These are phyloP conservation scores for Penicillium corylophilum DNA, from an alignment of 2,329 filamentous ascomycete species.

Conservation along the genomic window DNA sequence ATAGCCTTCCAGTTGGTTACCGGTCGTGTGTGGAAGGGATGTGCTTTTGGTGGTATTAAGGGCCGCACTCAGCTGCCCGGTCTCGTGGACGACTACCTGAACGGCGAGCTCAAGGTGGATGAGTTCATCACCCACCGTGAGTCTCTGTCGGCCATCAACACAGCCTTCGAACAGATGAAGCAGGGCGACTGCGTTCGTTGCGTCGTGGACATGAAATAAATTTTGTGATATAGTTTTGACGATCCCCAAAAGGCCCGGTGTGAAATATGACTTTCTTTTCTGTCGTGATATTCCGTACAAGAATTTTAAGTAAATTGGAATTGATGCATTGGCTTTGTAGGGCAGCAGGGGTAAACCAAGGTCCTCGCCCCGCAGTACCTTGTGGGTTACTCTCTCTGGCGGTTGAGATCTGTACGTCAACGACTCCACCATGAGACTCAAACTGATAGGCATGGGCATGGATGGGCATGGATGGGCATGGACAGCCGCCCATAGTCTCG, in stretches of 20 bases:
- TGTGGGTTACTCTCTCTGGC: constrained; percentile 1
- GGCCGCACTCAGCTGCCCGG: constrained; percentile 86
- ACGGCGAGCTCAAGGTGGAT: constrained; percentile 90
- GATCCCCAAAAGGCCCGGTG: constrained; percentile 19
- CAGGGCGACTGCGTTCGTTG: constrained; percentile 94
- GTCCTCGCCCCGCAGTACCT: constrained; percentile 21
- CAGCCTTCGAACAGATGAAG: constrained; percentile 92
- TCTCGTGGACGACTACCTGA: constrained; percentile 86
- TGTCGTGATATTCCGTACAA: not conserved
- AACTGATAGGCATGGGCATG: not conserved
- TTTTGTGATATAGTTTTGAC: constrained; percentile 6
- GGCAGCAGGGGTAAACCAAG: constrained; percentile 12
- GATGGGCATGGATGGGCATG: not conserved
- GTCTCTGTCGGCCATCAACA: constrained; percentile 78
- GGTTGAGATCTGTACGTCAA: not conserved
- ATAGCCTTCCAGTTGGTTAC: constrained; percentile 97
- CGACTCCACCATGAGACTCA: not conserved
- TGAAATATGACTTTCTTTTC: constrained; percentile 24
- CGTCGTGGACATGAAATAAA: constrained; percentile 66
- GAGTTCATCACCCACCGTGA: constrained; percentile 99
- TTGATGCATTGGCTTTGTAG: constrained; percentile 9
- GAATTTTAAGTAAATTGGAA: not conserved
- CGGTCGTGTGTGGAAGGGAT: constrained; percentile 95
- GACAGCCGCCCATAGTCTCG: not conserved
- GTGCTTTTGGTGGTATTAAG: constrained; percentile 97